Base-by-base conservation (phyloP, 148 eudicot genomes). In the Talinum fruticosum region DNA sequence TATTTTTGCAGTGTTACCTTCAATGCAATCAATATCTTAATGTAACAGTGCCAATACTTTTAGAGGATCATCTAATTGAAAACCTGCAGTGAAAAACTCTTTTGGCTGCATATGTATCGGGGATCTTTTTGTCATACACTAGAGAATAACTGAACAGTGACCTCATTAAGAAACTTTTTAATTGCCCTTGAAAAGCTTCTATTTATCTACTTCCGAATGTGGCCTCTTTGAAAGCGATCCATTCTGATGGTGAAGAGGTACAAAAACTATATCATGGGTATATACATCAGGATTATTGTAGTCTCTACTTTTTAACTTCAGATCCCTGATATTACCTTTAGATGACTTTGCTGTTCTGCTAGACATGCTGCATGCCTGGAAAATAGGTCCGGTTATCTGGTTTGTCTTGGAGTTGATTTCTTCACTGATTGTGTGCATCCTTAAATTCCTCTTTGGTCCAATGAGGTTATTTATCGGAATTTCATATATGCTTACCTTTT, bases 81-180 rank as follows among this genome's bases (percentile, higher is more conserved):
- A 32, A 66, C 64, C 69, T 47, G n/a, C 33, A n/a, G 29, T 8
- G 12, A 29, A 64, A 15, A 65, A 21, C 18, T 75, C 6, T 64
- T 30, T 64, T 28, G 34, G 34, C 3, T 33, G 8, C 37, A 30
- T 21, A 14, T 66, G 8, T 21, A 45, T 18, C 37, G 38, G 41
- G 23, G 28, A 57, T 34, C n/a, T 61, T 36, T 65, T 36, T 4
- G 18, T 45, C 21, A 41, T 38, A 36, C 4, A 37, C n/a, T 59
- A 74, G n/a, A 80, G 59, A 49, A 38, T 54, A 26, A 54, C 44
- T 74, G 18, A 79, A 37, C 36, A 53, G 47, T 68, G 38, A n/a
- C 4, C 67, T 74, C 51, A 21, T 44, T n/a, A 45, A 8, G 45
- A 38, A 71, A 36, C 23, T 1, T n/a, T 44, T 62, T 38, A 45